These are phyloP conservation scores for Arthrobotrys sphaeroides DNA, from an alignment of 2,329 filamentous ascomycete genomes.

Conservation along the genomic window DNA sequence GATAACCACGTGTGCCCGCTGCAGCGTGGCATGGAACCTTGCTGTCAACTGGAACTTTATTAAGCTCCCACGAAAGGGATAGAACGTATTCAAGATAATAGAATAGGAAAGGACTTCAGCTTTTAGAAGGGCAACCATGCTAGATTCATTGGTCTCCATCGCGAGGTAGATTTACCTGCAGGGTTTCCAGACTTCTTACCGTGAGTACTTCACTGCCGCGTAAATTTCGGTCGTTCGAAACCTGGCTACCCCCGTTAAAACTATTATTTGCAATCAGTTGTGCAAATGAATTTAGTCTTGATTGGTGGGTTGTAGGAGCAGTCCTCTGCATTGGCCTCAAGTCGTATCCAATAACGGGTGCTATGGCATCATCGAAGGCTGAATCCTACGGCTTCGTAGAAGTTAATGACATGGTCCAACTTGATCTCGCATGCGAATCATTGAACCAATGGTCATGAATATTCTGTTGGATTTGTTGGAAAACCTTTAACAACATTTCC, in stretches of 20 bases:
- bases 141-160: too few relatives aligned
- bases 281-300: too few relatives aligned
- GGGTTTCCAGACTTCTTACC: too few relatives aligned
- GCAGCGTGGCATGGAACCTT: background rate
- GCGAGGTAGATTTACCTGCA: too few relatives aligned
- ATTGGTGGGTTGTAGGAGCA: background rate
- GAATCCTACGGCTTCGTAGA: background rate
- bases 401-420: background rate
- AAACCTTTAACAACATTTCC: slow-evolving; percentile 3
- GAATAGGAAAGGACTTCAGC: too few relatives aligned
- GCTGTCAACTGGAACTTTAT: background rate
- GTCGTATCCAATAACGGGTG: background rate
- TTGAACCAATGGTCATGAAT: background rate
- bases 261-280: too few relatives aligned
- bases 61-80: background rate
- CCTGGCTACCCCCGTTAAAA: too few relatives aligned
- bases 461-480: slow-evolving; percentile 36
- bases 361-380: background rate
- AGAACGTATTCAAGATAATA: background rate
- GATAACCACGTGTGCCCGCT: background rate
- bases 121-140: too few relatives aligned
- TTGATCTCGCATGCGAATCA: background rate
- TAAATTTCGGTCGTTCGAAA: too few relatives aligned
- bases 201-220: too few relatives aligned
- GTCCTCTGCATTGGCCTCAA: background rate